Evolutionary conservation across 805 yeast species (phyloP), one percentile per base, ranked within the genome.

Genomic region (Sporopachydermia quercuum): DNA sequence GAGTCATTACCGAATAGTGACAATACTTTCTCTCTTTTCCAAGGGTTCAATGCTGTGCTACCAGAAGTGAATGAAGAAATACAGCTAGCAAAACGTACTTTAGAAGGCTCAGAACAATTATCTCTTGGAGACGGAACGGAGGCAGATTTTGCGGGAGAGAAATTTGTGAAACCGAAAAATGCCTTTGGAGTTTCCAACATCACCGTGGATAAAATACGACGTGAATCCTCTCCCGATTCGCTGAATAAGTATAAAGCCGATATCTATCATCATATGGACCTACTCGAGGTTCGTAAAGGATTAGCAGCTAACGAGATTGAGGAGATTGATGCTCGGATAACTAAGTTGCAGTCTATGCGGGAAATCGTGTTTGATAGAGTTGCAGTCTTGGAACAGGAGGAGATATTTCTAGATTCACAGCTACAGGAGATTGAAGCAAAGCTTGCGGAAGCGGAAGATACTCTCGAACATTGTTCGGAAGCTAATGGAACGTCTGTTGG

Each of bases 41-140:
- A 79, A 54, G 86, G 87, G 1, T 77, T 80, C 51, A 65, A 66
- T 48, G 82, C 84, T 3, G 61, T 71, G 1, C 52, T 68, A 27
- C 74, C 75, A 1, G 69, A 69, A 14, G 57, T 70, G n/a, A 61
- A 70, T 44, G 71, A 65, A 43, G 63, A 62, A 35, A 54, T 65
- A 51, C 58, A 44, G 36, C 49, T 43, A 46, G 47, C 40, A 43
- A 52, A 42, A 46, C 49, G 46, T 38, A 57, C 49, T 40, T 42
- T 17, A 45, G 38, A 39, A 19, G 42, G 36, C 19, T 13, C 37
- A 8, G 39, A 39, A 15, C 19, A 18, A 34, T 39, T 42, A 36
- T 37, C 30, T 16, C 5, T 34, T 40, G 36, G 30, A 37, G 37
- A 39, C 16, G 27, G 40, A 3, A 47, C 40, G 16, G 42, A 46